Evolutionary conservation across 495 filamentous ascomycete genomes (phyloP).

Genomic region (Penicillium goetzii): DNA sequence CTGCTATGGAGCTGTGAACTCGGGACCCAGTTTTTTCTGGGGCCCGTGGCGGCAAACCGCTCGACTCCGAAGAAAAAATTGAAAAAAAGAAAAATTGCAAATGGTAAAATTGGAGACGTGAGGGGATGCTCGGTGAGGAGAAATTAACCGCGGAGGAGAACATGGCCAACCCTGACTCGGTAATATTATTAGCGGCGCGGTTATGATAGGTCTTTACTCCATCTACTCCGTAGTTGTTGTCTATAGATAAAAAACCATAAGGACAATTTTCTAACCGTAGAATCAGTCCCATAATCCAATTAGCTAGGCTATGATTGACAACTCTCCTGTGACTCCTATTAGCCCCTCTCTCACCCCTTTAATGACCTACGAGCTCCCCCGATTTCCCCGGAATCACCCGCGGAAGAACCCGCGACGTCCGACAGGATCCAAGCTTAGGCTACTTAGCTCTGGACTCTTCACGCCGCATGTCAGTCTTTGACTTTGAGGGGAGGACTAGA

Average conservation of each 20-base stretch:
- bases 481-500: not conserved
- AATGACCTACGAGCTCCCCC: not conserved
- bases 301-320: not conserved
- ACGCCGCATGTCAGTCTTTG: not conserved
- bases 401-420: conserved; percentile 7
- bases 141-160: conserved; percentile 34
- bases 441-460: not conserved
- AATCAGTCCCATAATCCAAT: not conserved
- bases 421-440: not conserved
- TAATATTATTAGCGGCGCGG: not conserved
- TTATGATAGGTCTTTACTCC: not conserved
- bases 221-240: not conserved
- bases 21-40: conserved; percentile 11
- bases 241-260: not conserved
- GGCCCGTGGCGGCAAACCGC: not conserved
- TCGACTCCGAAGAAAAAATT: not conserved
- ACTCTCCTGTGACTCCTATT: not conserved
- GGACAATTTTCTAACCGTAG: not conserved
- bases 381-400: conserved; percentile 14
- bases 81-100: conserved; percentile 13
- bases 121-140: conserved; percentile 40
- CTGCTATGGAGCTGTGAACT: not conserved
- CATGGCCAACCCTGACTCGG: not conserved
- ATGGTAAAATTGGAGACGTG: conserved; percentile 30
- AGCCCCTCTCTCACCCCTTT: not conserved